Evolutionary conservation across 768 basidiomycete species (phyloP).

Genomic region (Tulasnella sp.): DNA sequence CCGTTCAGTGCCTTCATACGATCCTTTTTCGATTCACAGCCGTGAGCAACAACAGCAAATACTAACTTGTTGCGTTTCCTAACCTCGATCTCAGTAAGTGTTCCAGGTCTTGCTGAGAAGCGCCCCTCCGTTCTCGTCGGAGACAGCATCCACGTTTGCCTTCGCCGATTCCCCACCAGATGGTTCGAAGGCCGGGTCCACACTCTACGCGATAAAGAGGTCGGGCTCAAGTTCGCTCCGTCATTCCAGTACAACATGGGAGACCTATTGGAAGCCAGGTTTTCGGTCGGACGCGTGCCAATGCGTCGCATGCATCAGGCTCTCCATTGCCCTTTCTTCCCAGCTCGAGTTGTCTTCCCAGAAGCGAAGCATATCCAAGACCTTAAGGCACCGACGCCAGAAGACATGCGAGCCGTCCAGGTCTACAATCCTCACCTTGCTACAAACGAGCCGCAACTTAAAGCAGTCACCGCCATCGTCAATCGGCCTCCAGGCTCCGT

Average conservation of each 20-base stretch:
- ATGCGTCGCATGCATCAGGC: not conserved
- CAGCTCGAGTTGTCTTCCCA: slow-evolving; percentile 43
- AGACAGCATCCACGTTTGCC: not conserved
- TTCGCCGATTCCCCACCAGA: not conserved
- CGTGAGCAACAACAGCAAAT: slow-evolving; percentile 24
- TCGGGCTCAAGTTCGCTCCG: not conserved
- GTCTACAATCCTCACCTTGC: not conserved
- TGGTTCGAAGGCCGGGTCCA: not conserved
- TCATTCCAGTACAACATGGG: not conserved
- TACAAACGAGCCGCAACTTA: slow-evolving; percentile 6
- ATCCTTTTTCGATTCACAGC: not conserved
- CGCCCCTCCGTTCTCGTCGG: slow-evolving; percentile 8
- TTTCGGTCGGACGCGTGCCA: not conserved
- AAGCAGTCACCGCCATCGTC: slow-evolving; percentile 2
- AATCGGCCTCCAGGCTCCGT: not conserved
- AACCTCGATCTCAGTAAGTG: not conserved
- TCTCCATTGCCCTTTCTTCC: slow-evolving; percentile 32
- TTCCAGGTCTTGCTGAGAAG: slow-evolving; percentile 11
- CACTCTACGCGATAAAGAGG: not conserved
- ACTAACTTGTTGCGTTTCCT: not conserved
- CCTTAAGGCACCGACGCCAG: not conserved
- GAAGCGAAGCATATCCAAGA: slow-evolving; percentile 23
- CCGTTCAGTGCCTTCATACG: not conserved
- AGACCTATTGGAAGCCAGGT: not conserved
- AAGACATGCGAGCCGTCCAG: not conserved